Conservation (phyloP, 2,329 filamentous ascomycete species). For the Calonectria pteridis region DNA sequence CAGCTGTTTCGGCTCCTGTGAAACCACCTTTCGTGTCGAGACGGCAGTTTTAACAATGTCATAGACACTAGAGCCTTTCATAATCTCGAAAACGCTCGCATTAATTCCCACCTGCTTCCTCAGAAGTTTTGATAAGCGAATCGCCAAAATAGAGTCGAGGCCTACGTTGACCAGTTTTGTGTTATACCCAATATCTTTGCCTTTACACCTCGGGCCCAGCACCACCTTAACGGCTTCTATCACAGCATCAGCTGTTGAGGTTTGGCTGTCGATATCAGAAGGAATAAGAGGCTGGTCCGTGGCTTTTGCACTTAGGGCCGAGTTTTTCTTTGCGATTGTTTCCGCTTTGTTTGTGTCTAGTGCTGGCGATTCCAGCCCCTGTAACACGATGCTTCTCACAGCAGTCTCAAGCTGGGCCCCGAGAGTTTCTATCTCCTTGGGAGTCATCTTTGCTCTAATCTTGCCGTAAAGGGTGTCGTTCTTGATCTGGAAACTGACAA, state of each 20-base stretch:
- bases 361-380: background rate
- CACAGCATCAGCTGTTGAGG: background rate
- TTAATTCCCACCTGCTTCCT: background rate
- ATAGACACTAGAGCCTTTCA: background rate
- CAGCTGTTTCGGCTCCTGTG: background rate
- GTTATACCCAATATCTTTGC: background rate
- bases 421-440: background rate
- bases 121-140: background rate
- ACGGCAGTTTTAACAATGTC: background rate
- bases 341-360: background rate
- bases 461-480: background rate
- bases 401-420: background rate
- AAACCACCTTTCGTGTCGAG: too few species aligned
- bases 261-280: background rate
- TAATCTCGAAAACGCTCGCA: background rate
- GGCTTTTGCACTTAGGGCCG: too few species aligned
- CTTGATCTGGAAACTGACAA: constrained; percentile 1
- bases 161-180: background rate
- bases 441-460: background rate
- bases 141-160: background rate
- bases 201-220: background rate
- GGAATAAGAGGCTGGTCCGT: too few species aligned
- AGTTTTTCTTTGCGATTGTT: background rate
- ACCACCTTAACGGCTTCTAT: background rate
- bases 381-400: background rate